Percentiles rank a stretch among this genome's conserved stretches.
These are phyloP conservation scores for Golubevia sp. DNA, from an alignment of 1,284 basidiomycete genomes.

Conservation along the genomic window DNA sequence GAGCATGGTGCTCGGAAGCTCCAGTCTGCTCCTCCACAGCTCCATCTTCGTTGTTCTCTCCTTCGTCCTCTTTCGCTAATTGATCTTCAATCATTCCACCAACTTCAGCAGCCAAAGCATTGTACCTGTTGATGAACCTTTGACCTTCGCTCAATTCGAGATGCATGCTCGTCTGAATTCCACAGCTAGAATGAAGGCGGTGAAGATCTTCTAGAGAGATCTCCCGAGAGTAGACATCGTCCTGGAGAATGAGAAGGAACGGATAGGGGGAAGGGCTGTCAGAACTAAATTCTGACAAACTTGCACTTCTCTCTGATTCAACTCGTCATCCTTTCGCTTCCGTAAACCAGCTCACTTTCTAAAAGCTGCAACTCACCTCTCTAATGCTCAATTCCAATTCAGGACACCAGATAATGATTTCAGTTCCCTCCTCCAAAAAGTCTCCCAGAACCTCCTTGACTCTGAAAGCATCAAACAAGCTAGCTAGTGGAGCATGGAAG, in stretches of 20 bases:
- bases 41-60: slow-evolving; percentile 13
- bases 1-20: too few species aligned
- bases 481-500: slow-evolving; percentile 45
- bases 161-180: slow-evolving; percentile 35
- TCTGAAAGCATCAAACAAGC: slow-evolving; percentile 39
- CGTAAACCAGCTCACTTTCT: too few species aligned
- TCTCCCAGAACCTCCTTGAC: slow-evolving; percentile 48
- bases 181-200: slow-evolving; percentile 41
- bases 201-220: slow-evolving; percentile 45
- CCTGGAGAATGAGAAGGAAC: slow-evolving; percentile 5
- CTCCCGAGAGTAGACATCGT: slow-evolving; percentile 51
- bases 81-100: slow-evolving; percentile 17
- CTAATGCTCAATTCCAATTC: slow-evolving; percentile 41
- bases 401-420: slow-evolving; percentile 36
- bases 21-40: too few species aligned
- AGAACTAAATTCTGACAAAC: neutral
- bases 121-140: slow-evolving; percentile 52
- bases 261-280: too few species aligned
- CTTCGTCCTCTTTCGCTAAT: slow-evolving; percentile 3
- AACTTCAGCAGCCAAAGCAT: slow-evolving; percentile 43
- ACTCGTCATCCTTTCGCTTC: too few species aligned
- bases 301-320: neutral
- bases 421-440: slow-evolving; percentile 52
- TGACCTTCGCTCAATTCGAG: slow-evolving; percentile 34
- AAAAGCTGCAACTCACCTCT: slow-evolving; percentile 16